Base-by-base conservation (phyloP, 345 rosid species). In the Salix suchowensis region DNA sequence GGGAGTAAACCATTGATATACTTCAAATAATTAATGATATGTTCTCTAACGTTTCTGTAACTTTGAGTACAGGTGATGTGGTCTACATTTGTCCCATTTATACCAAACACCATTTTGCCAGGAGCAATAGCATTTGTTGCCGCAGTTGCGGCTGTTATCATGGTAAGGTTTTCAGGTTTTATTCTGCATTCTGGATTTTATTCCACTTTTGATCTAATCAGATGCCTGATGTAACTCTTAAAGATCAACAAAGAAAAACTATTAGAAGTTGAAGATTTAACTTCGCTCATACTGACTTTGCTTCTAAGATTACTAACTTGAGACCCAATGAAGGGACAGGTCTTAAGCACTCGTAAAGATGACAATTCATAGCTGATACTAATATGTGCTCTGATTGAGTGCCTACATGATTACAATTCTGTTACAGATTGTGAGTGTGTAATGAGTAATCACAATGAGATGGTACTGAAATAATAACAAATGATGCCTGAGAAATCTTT, bases 11-110 rank as follows among this genome's bases (percentile, higher is more conserved):
- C 42, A n/a, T 68, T 68, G 39, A 39, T 60, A 61, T 34, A 54
- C 30, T 68, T 65, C 37, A 30, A 13, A 19, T 36, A 58, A 30
- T 54, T 73, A 39, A 7, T 24, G 77, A 12, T 36, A 70, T 52
- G 37, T 40, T 40, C 37, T 32, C 74, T 71, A 54, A 44, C 12
- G 15, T 28, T 26, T 58, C 13, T 75, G 32, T 71, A 40, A 14
- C 52, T 61, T 67, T 74, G 55, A 73, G 26, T 61, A 65, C 89
- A 94, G 97, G 88, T 92, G 71, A 91, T 92, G 91, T 94, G 98
- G 98, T 91, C 95, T 42, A 94, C 97, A 65, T 94, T 92, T 84
- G 93, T 92, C 14, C 95, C 97, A 21, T 84, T 80, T 82, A 71
- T 94, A 75, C 97, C 97, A 30, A 80, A 78, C 62, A 86, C 89